phyloP scores from a whole-genome alignment of 805 yeast genomes.

The Candida dajiaensis region DNA sequence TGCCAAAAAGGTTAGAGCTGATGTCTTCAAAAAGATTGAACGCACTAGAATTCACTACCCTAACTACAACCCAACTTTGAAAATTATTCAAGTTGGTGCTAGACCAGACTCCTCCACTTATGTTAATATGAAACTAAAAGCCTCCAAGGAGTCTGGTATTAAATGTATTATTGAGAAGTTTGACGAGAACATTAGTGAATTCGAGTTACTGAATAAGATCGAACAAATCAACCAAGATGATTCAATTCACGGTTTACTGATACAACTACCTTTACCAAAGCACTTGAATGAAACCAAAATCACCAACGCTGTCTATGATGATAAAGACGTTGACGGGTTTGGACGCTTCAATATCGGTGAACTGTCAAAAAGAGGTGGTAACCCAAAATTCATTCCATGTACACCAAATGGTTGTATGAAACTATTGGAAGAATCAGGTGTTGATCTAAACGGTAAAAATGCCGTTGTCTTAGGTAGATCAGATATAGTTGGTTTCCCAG shows the following conservation, averaged over 20 bases:
- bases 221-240: slow-evolving; percentile 66
- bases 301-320: slow-evolving; percentile 74
- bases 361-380: slow-evolving; percentile 78
- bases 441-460: slow-evolving; percentile 65
- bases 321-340: slow-evolving; percentile 94
- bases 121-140: slow-evolving; percentile 81
- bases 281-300: slow-evolving; percentile 73
- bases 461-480: slow-evolving; percentile 92
- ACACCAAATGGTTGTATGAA: slow-evolving; percentile 93
- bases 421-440: slow-evolving; percentile 63
- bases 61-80: slow-evolving; percentile 56
- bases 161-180: slow-evolving; percentile 59
- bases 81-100: slow-evolving; percentile 73
- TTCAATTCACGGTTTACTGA: slow-evolving; percentile 76
- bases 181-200: slow-evolving; percentile 56
- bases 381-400: slow-evolving; percentile 83
- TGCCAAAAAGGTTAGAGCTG: slow-evolving; percentile 38
- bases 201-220: slow-evolving; percentile 52
- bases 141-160: slow-evolving; percentile 80
- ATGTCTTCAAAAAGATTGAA: slow-evolving; percentile 33
- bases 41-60: slow-evolving; percentile 33
- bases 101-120: slow-evolving; percentile 79
- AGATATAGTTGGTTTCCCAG: slow-evolving; percentile 81
- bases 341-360: slow-evolving; percentile 88
- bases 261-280: slow-evolving; percentile 85